Conservation (phyloP, 257 asterid species). For the Craterostigma plantagineum region DNA sequence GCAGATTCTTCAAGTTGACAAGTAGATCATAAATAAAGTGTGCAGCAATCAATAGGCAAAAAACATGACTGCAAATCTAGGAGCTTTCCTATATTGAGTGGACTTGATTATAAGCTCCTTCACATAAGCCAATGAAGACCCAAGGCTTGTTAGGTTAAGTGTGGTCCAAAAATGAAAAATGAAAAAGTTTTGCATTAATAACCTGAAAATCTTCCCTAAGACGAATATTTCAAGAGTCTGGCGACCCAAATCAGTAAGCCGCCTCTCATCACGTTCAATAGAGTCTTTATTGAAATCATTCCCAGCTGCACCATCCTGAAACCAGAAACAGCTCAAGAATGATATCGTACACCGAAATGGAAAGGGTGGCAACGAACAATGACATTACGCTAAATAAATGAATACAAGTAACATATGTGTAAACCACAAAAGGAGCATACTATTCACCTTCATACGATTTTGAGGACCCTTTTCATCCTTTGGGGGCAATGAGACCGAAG, state of each 20-base stretch:
- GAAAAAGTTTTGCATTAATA: not conserved
- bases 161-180: no score
- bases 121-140: no score
- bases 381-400: no score
- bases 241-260: constrained; percentile 89
- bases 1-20: no score
- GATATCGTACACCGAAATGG: not conserved
- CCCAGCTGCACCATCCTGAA: constrained; percentile 67
- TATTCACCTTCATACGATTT: constrained; percentile 69
- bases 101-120: no score
- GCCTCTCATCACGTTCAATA: constrained; percentile 15
- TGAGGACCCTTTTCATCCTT: constrained; percentile 96
- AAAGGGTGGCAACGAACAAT: no score
- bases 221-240: constrained; percentile 84
- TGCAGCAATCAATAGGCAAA: no score
- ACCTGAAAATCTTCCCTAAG: constrained; percentile 82
- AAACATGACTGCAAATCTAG: no score
- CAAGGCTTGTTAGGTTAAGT: no score
- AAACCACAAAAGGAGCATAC: not conserved
- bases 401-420: not conserved
- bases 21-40: no score
- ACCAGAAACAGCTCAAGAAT: not conserved
- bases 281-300: constrained; percentile 22
- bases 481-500: constrained; percentile 79
- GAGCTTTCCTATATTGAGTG: no score